Conservation (phyloP, 2,329 filamentous ascomycete species). For the Colletotrichum endophyticum region DNA sequence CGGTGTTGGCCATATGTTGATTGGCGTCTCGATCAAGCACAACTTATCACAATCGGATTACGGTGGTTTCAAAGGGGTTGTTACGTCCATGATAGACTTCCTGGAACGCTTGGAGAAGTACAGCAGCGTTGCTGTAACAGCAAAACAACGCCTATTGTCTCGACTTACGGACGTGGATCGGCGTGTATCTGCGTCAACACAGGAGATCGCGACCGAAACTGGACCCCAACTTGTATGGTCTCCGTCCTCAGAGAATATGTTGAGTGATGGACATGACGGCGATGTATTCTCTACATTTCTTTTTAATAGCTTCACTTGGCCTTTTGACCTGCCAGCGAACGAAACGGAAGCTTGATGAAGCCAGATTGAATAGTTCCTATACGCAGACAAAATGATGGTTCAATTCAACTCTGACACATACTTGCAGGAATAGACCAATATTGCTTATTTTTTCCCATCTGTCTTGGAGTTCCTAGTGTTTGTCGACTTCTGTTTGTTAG, state of each 20-base stretch:
- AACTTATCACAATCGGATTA: background rate
- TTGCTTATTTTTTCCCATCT: background rate
- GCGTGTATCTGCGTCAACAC: background rate
- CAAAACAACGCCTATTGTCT: background rate
- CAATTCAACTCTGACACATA: rapidly evolving
- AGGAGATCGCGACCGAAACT: background rate
- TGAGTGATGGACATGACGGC: rapidly evolving
- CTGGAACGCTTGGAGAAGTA: background rate
- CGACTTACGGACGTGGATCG: background rate
- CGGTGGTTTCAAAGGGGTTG: background rate
- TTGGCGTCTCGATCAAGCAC: background rate
- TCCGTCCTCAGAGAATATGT: background rate
- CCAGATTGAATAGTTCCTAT: rapidly evolving
- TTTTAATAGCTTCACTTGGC: background rate
- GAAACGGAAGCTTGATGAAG: rapidly evolving
- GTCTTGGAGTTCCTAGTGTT: background rate
- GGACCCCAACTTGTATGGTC: background rate
- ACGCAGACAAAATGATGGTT: rapidly evolving
- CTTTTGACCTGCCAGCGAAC: background rate
- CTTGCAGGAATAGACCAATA: rapidly evolving
- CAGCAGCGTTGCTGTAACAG: background rate
- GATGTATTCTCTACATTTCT: background rate
- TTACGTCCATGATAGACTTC: background rate
- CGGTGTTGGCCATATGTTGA: conserved; percentile 1
- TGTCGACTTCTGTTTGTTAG: conserved; percentile 29